These are phyloP conservation scores for Teratosphaeria nubilosa DNA, from an alignment of 2,329 filamentous ascomycete genomes.

Conservation along the genomic window DNA sequence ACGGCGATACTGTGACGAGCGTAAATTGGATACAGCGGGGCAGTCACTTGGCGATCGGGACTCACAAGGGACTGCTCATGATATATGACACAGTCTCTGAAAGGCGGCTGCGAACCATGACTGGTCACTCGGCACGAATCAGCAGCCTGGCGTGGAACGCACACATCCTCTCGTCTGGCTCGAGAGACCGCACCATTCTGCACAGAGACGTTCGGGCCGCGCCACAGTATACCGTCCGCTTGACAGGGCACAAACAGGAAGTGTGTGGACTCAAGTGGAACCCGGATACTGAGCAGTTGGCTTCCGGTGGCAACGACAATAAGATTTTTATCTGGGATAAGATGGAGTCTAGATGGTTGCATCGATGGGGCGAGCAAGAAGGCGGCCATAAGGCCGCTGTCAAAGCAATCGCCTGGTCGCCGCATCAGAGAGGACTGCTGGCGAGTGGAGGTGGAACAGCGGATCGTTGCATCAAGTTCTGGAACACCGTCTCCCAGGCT, in stretches of 20 bases:
- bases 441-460: constrained; percentile 93
- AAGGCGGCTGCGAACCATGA: constrained; percentile 86
- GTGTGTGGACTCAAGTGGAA: constrained; percentile 97
- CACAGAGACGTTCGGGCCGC: constrained; percentile 91
- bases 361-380: constrained; percentile 89
- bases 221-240: constrained; percentile 76
- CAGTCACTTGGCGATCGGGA: constrained; percentile 90
- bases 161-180: constrained; percentile 92
- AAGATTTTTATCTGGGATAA: constrained; percentile 99
- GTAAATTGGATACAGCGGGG: constrained; percentile 96
- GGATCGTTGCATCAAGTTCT: constrained; percentile 93
- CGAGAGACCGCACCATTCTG: constrained; percentile 83
- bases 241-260: constrained; percentile 94
- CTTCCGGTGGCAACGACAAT: constrained; percentile 95
- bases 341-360: constrained; percentile 79
- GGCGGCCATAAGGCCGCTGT: constrained; percentile 94
- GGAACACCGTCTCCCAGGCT: constrained; percentile 59
- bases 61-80: constrained; percentile 85
- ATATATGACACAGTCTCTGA: constrained; percentile 93
- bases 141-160: constrained; percentile 96
- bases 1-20: constrained; percentile 85
- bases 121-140: constrained; percentile 84
- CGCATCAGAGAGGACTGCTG: constrained; percentile 87
- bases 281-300: constrained; percentile 85
- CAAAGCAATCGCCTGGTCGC: constrained; percentile 96